phyloP scores from a whole-genome alignment of 192 early-diverging fungal species.

The Coemansia sp. region DNA sequence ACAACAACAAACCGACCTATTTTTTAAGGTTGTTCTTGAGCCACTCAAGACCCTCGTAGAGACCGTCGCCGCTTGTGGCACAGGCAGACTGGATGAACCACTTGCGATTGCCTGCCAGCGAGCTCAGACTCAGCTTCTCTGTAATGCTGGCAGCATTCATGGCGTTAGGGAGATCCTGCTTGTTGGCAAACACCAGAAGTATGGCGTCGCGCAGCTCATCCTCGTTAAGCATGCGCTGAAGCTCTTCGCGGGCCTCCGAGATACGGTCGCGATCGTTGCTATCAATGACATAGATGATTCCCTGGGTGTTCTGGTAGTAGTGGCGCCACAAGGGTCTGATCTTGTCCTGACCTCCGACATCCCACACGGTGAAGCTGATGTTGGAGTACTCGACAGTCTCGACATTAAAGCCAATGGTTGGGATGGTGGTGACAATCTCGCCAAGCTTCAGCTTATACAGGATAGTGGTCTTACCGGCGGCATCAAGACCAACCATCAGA shows the following conservation, averaged over 20 bases:
- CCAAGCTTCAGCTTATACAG: constrained; percentile 98
- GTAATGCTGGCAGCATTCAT: constrained; percentile 93
- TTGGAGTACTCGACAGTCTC: constrained; percentile 98
- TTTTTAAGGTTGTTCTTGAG: constrained; percentile 62
- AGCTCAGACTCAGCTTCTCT: constrained; percentile 87
- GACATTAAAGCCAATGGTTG: constrained; percentile 99
- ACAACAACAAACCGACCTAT: not conserved
- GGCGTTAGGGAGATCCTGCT: constrained; percentile 97
- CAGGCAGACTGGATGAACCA: constrained; percentile 96
- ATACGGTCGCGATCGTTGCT: constrained; percentile 95
- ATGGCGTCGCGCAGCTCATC: constrained; percentile 90
- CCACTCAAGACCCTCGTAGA: constrained; percentile 98
- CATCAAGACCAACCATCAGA: constrained; percentile 93
- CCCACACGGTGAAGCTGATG: constrained; percentile 98
- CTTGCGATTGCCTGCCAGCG: constrained; percentile 66
- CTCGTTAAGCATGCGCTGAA: constrained; percentile 93
- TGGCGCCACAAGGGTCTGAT: constrained; percentile 98
- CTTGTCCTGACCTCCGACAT: constrained; percentile 98
- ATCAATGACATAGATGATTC: constrained; percentile 97
- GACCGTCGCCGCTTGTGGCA: constrained; percentile 91
- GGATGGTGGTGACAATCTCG: constrained; percentile 98
- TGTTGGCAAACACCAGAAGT: constrained; percentile 96
- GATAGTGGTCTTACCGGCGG: constrained; percentile 98
- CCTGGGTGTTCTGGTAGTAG: constrained; percentile 97
- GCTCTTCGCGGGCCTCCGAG: constrained; percentile 89